Evolutionary conservation across 2,329 filamentous ascomycete species (phyloP), one percentile per base, ranked within the genome.

Genomic region (Eutypella sp.): DNA sequence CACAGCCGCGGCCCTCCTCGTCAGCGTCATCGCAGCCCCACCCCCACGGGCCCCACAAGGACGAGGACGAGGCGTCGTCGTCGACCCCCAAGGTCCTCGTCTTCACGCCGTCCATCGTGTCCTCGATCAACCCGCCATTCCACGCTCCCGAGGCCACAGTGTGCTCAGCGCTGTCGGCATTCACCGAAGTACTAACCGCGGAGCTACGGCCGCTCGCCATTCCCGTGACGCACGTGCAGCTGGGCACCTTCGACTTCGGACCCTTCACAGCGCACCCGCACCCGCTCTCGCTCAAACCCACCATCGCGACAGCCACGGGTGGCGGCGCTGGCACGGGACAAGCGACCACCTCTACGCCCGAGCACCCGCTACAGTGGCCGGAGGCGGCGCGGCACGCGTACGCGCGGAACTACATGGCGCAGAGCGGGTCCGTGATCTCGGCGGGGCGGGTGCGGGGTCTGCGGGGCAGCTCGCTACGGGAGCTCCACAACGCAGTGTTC

Each of bases 191-290:
- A 1, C 75, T 97, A 10, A 78, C 86, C 13, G 82, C 83, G 45
- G 93, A 97, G 71, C 78, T 96, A 34, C 75, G 78, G 4, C 82
- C 88, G 4, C 75, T 93, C 29, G 79, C 77, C 43, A 85, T 96
- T 44, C 80, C 85, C 33, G 87, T 96, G 18, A 86, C 87, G 2
- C 89, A 96, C 62, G 77, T 99, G 63, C 89, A 92, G 67, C 82
- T 97, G 2, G 93, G 93, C 47, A 91, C 89, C 19, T 89, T 99
- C 63, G 92, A 97, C 67, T 83, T 92, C 57, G 81, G 82, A 6
- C 75, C 83, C 51, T 82, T 84, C 67, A 75, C 75, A 2, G 77
- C 76, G 13, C 67, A 65, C 47, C 71, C 64, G 38, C 60, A 36
- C 25, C 25, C 25, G 7, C 13, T 13, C 25, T 29, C 25, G 7